Evolutionary conservation across 306 rosid species (phyloP).

Genomic region (Cyamopsis tetragonoloba): DNA sequence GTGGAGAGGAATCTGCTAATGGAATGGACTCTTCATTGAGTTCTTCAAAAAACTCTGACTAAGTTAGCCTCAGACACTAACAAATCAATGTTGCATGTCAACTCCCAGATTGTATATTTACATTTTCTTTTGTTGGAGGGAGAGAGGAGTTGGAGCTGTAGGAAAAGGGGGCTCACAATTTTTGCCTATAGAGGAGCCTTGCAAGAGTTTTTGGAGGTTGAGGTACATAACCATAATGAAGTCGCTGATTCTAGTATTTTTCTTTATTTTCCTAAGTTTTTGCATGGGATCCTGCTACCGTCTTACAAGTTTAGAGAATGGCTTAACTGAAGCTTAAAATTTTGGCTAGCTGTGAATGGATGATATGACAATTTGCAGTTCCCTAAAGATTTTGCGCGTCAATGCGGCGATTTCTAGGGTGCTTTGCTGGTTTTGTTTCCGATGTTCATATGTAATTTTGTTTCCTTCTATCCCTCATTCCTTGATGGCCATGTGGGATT

Average conservation of each 20-base stretch:
- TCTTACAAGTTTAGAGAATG: slow-evolving; percentile 30
- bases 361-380: slow-evolving; percentile 38
- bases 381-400: slow-evolving; percentile 29
- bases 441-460: slow-evolving; percentile 39
- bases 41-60: slow-evolving; percentile 36
- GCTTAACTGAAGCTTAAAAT: slow-evolving; percentile 49
- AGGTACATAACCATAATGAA: slow-evolving; percentile 46
- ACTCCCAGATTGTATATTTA: slow-evolving; percentile 42
- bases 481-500: slow-evolving; percentile 8
- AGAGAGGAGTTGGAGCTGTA: slow-evolving; percentile 34
- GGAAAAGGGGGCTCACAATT: slow-evolving; percentile 47
- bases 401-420: slow-evolving; percentile 33
- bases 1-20: slow-evolving; percentile 54
- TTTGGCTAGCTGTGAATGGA: slow-evolving; percentile 55
- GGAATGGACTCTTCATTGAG: slow-evolving; percentile 42
- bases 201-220: slow-evolving; percentile 41
- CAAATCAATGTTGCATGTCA: slow-evolving; percentile 36
- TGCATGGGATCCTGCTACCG: slow-evolving; percentile 37
- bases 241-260: slow-evolving; percentile 26
- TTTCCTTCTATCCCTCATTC: slow-evolving; percentile 5
- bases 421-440: slow-evolving; percentile 33
- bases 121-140: slow-evolving; percentile 20
- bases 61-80: slow-evolving; percentile 47
- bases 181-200: slow-evolving; percentile 55
- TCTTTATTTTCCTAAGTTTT: slow-evolving; percentile 30